phyloP scores from a whole-genome alignment of 306 rosid genomes.

The Gastrolobium bilobum region DNA sequence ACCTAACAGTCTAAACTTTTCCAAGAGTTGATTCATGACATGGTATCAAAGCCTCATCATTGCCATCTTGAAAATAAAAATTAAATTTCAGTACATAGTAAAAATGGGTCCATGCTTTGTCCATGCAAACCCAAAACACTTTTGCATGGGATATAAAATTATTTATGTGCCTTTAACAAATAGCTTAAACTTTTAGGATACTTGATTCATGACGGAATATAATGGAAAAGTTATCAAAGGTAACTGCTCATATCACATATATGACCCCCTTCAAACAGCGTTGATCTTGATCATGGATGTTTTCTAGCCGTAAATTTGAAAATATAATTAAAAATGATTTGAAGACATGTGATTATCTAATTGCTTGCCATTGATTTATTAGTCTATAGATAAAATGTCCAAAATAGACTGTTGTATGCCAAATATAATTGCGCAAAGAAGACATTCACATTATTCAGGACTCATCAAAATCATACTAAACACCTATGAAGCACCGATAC shows the following conservation, averaged over 20 bases:
- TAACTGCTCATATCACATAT: slow-evolving; percentile 26
- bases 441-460: slow-evolving; percentile 28
- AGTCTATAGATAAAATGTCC: slow-evolving; percentile 7
- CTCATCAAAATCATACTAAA: slow-evolving; percentile 5
- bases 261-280: slow-evolving; percentile 10
- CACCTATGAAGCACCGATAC: too few relatives aligned
- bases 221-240: slow-evolving; percentile 16
- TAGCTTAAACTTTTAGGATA: background rate
- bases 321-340: background rate
- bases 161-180: background rate
- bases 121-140: slow-evolving; percentile 21
- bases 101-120: background rate
- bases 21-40: background rate
- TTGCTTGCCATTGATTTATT: background rate
- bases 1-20: slow-evolving; percentile 2
- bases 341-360: slow-evolving; percentile 16
- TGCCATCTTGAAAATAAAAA: background rate
- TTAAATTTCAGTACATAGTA: slow-evolving; percentile 5
- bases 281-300: background rate
- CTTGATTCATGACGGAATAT: background rate
- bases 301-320: slow-evolving; percentile 10
- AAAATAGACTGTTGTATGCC: slow-evolving; percentile 34
- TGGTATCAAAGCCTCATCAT: slow-evolving; percentile 39
- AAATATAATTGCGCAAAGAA: slow-evolving; percentile 24
- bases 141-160: background rate